Conservation (phyloP, 2,329 filamentous ascomycete species). For the Neonectria neomacrospora region DNA sequence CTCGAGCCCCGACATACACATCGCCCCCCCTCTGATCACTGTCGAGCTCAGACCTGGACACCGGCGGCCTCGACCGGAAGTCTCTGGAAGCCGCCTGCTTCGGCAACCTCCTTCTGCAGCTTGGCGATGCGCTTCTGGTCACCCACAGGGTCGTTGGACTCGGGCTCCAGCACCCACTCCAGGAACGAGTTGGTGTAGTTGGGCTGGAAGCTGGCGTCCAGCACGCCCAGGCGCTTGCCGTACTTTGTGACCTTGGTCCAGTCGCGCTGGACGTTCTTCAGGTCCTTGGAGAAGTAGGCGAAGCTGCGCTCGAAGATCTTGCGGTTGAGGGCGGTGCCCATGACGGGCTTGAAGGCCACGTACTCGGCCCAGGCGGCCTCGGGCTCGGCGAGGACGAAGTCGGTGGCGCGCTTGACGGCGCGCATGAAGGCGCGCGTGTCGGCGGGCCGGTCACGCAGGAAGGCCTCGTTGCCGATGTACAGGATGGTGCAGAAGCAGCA, state of each 20-base stretch:
- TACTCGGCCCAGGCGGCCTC: constrained; percentile 74
- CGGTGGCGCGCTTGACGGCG: constrained; percentile 79
- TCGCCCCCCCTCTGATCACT: background rate
- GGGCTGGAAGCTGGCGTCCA: constrained; percentile 70
- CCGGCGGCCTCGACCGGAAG: constrained; percentile 46
- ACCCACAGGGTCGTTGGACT: constrained; percentile 73
- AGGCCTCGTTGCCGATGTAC: constrained; percentile 81
- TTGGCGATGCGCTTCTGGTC: constrained; percentile 80
- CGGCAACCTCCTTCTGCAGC: constrained; percentile 74
- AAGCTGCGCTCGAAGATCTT: constrained; percentile 85
- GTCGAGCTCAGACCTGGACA: constrained; percentile 30
- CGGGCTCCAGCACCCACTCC: constrained; percentile 71
- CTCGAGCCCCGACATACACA: background rate
- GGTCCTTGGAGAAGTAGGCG: constrained; percentile 78
- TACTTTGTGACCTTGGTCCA: constrained; percentile 83
- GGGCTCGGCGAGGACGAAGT: constrained; percentile 74
- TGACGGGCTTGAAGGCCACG: constrained; percentile 76
- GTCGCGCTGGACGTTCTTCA: constrained; percentile 80
- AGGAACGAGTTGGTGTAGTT: constrained; percentile 82
- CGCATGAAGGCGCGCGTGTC: constrained; percentile 75
- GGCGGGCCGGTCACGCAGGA: constrained; percentile 73
- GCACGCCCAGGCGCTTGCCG: constrained; percentile 76
- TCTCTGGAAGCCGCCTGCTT: constrained; percentile 71
- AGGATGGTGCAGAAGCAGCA: constrained; percentile 87
- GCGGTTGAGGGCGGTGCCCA: constrained; percentile 74